A percentile compares a stretch with the other conserved stretches of the same genome.
These are phyloP conservation scores for Penicillium sp. DNA, from an alignment of 2,329 filamentous ascomycete genomes.

Conservation along the genomic window DNA sequence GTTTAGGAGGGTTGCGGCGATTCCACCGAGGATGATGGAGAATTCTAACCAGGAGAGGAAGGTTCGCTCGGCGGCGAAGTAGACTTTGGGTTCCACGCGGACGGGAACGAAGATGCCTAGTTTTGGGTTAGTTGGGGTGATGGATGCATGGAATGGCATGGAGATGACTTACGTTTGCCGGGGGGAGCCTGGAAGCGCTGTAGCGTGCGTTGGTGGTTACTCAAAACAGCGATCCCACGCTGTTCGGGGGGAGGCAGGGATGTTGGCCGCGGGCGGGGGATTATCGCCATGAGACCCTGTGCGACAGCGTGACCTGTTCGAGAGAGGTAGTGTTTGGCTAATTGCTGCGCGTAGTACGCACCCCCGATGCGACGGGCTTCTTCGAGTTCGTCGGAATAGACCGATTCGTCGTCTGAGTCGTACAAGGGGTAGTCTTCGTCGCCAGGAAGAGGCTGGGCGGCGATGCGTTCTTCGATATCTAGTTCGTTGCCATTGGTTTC, in stretches of 20 bases:
- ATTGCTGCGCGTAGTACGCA: slow-evolving; percentile 67
- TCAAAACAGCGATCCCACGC: slow-evolving; percentile 40
- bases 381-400: slow-evolving; percentile 71
- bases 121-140: slow-evolving; percentile 44
- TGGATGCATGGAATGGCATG: background rate
- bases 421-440: slow-evolving; percentile 81
- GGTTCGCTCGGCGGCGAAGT: slow-evolving; percentile 92
- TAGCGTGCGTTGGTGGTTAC: slow-evolving; percentile 44
- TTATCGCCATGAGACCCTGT: slow-evolving; percentile 49
- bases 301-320: slow-evolving; percentile 47
- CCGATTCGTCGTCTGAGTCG: slow-evolving; percentile 82
- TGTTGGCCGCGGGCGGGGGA: slow-evolving; percentile 53
- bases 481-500: slow-evolving; percentile 49
- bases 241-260: slow-evolving; percentile 38
- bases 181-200: slow-evolving; percentile 58
- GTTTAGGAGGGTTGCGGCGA: slow-evolving; percentile 80
- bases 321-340: slow-evolving; percentile 54
- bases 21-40: slow-evolving; percentile 87
- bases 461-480: slow-evolving; percentile 83
- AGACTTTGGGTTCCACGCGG: slow-evolving; percentile 95
- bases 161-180: slow-evolving; percentile 49
- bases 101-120: slow-evolving; percentile 91
- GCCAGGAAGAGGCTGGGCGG: slow-evolving; percentile 55
- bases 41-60: slow-evolving; percentile 98
- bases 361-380: slow-evolving; percentile 75